phyloP scores from a whole-genome alignment of 768 basidiomycete species.

The Leucocoprinus sp. region DNA sequence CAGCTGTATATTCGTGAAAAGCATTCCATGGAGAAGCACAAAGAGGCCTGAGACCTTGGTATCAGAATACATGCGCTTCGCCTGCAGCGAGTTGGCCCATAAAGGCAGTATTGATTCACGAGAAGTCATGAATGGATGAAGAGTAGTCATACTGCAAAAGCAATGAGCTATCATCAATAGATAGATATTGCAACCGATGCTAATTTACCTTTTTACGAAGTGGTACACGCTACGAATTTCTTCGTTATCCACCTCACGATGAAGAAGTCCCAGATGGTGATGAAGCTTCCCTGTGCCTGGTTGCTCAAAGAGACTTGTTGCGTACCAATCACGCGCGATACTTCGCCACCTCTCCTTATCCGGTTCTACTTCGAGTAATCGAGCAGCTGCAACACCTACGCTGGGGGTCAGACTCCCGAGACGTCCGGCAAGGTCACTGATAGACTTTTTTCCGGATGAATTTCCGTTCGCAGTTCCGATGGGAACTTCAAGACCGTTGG shows the following conservation, averaged over 20 bases:
- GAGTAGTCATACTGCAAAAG: conserved; percentile 72
- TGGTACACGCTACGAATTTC: conserved; percentile 87
- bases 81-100: conserved; percentile 75
- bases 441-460: conserved; percentile 23
- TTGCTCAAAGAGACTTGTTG: conserved; percentile 73
- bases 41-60: conserved; percentile 72
- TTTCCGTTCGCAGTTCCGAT: conserved; percentile 16
- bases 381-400: conserved; percentile 79
- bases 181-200: conserved; percentile 8
- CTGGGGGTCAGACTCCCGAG: conserved; percentile 65
- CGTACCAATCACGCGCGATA: conserved; percentile 92
- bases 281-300: conserved; percentile 95
- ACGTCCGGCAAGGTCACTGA: conserved; percentile 42
- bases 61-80: conserved; percentile 69
- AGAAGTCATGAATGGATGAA: conserved; percentile 81
- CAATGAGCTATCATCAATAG: not conserved
- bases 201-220: conserved; percentile 80
- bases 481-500: conserved; percentile 13
- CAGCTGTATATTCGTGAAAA: conserved; percentile 91
- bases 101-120: conserved; percentile 84
- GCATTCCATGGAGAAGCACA: conserved; percentile 90
- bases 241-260: conserved; percentile 74
- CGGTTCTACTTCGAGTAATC: conserved; percentile 76
- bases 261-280: conserved; percentile 86
- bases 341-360: conserved; percentile 89